Conservation (phyloP, 2,329 filamentous ascomycete genomes). For the Exophiala mesophila region DNA sequence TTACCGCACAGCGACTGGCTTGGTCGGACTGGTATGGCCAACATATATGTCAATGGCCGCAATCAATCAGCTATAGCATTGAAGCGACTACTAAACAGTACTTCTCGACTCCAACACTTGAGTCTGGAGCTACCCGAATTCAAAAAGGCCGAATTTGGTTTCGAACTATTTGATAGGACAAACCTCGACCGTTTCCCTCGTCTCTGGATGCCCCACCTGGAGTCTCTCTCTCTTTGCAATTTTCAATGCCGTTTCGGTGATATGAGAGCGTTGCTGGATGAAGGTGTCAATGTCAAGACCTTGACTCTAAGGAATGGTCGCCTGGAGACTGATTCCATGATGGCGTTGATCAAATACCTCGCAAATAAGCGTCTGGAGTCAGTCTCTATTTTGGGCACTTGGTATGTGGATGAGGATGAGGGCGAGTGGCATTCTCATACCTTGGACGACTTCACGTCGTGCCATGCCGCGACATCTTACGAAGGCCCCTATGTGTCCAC, state of each 20-base stretch:
- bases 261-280: slow-evolving; percentile 10
- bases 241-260: slow-evolving; percentile 17
- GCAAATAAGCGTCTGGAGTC: slow-evolving; percentile 3
- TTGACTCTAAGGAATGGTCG: slow-evolving; percentile 16
- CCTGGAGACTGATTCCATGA: slow-evolving; percentile 16
- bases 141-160: slow-evolving; percentile 15
- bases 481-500: slow-evolving; percentile 18
- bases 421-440: slow-evolving; percentile 9
- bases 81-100: slow-evolving; percentile 10
- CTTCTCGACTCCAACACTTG: slow-evolving; percentile 13
- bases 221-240: slow-evolving; percentile 12
- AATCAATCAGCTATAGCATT: slow-evolving; percentile 9
- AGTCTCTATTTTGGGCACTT: slow-evolving; percentile 12
- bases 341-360: slow-evolving; percentile 15
- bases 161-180: slow-evolving; percentile 19
- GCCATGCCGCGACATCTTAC: slow-evolving; percentile 14
- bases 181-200: slow-evolving; percentile 17
- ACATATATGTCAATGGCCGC: slow-evolving; percentile 11
- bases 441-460: slow-evolving; percentile 12
- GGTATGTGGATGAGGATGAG: slow-evolving; percentile 17
- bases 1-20: slow-evolving; percentile 23
- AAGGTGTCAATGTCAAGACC: slow-evolving; percentile 8
- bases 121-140: slow-evolving; percentile 15
- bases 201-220: slow-evolving; percentile 14
- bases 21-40: slow-evolving; percentile 5